Evolutionary conservation across 805 yeast species (phyloP).

Genomic region (Suhomyces pyralidae): DNA sequence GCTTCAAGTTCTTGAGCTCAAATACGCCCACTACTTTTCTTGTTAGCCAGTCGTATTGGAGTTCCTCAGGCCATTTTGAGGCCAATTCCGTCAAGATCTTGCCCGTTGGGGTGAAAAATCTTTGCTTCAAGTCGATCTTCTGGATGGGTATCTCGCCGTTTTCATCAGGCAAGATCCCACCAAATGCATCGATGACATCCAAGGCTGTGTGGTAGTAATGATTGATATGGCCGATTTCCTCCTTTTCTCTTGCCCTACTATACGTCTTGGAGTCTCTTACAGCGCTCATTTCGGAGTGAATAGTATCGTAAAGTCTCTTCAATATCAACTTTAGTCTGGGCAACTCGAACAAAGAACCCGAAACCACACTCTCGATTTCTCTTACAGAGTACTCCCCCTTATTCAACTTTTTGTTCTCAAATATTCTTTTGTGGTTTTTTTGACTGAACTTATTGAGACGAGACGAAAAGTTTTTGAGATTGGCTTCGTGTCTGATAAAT

Average conservation of each 20-base stretch:
- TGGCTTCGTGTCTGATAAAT: constrained; percentile 91
- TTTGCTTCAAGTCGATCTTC: constrained; percentile 25
- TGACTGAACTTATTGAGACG: constrained; percentile 42
- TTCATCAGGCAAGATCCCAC: constrained; percentile 52
- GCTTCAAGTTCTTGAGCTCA: constrained; percentile 34
- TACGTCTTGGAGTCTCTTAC: constrained; percentile 6
- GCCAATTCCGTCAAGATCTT: constrained; percentile 83
- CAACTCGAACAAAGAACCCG: constrained; percentile 64
- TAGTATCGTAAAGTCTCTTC: constrained; percentile 53
- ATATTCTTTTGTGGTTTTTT: constrained; percentile 27
- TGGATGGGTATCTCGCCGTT: constrained; percentile 3
- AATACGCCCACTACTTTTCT: constrained; percentile 79
- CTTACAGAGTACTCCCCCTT: constrained; percentile 24
- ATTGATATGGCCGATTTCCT: constrained; percentile 25
- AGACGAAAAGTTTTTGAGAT: constrained; percentile 63
- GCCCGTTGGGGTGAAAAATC: constrained; percentile 90
- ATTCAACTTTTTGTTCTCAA: constrained; percentile 29
- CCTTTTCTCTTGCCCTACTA: constrained; percentile 17
- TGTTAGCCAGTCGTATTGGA: constrained; percentile 85
- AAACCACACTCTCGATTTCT: constrained; percentile 47
- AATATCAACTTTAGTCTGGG: constrained; percentile 68
- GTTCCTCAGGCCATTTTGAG: constrained; percentile 78
- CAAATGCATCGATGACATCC: constrained; percentile 79
- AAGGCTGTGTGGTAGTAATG: constrained; percentile 51
- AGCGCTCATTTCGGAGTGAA: constrained; percentile 36